These are phyloP conservation scores for Simplicillium aogashimaense DNA, from an alignment of 2,329 filamentous ascomycete species.

Conservation along the genomic window DNA sequence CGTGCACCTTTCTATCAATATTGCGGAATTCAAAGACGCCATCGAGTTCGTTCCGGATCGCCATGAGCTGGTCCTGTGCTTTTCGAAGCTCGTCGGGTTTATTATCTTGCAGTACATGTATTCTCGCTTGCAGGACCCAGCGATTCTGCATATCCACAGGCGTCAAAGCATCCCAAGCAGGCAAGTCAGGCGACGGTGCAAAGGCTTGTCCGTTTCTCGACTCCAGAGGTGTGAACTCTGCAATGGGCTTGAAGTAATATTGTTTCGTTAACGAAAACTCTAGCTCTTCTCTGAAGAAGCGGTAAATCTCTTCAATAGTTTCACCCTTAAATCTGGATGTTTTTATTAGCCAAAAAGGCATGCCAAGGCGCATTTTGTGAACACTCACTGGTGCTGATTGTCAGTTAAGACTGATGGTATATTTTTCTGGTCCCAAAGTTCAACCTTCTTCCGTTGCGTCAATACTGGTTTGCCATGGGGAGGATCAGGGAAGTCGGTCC, in stretches of 20 bases:
- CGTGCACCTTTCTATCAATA: slow-evolving; percentile 42
- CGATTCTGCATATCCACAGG: slow-evolving; percentile 36
- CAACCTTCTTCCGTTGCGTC: slow-evolving; percentile 44
- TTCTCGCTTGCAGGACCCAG: slow-evolving; percentile 47
- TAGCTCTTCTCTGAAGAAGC: slow-evolving; percentile 42
- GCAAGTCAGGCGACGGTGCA: slow-evolving; percentile 21
- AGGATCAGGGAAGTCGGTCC: slow-evolving; percentile 53
- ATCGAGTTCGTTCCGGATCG: slow-evolving; percentile 34
- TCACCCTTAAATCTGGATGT: slow-evolving; percentile 40
- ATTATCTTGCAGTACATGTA: slow-evolving; percentile 44
- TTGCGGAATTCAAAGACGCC: slow-evolving; percentile 42
- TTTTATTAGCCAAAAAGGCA: not conserved
- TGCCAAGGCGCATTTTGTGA: no score
- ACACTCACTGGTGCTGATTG: slow-evolving; percentile 41
- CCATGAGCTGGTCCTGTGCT: slow-evolving; percentile 40
- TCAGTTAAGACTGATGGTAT: slow-evolving; percentile 37
- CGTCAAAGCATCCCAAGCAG: slow-evolving; percentile 34
- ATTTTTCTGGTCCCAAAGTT: slow-evolving; percentile 41
- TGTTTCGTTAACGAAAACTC: slow-evolving; percentile 43
- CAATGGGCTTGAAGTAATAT: slow-evolving; percentile 27
- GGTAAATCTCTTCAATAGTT: slow-evolving; percentile 41
- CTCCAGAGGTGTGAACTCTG: slow-evolving; percentile 22
- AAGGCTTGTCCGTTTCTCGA: slow-evolving; percentile 7
- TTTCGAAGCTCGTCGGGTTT: slow-evolving; percentile 48
- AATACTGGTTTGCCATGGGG: slow-evolving; percentile 33